Base-by-base conservation (phyloP, 352 stramenopile genomes). In the Pythium oligandrum region DNA sequence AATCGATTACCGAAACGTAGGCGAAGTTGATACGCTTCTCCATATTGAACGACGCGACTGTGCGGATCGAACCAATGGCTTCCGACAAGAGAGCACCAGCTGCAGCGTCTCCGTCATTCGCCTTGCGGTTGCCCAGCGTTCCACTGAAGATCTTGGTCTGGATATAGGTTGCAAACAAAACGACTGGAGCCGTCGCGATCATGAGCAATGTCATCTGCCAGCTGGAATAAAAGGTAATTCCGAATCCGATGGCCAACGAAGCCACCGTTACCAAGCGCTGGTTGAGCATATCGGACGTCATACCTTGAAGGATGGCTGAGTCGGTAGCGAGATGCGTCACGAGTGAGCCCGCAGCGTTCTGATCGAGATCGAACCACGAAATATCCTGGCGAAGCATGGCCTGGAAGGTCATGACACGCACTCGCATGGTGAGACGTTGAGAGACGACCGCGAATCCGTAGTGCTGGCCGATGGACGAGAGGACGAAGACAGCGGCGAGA, bases 171-270 rank as follows among this genome's bases (percentile, higher is more conserved):
- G 38, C 7, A 7, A 42, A 42, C 38, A 11, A 7, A 7, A 42
- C 7, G 38, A 42, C 38, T 11, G 38, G 38, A 11, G 11, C 7
- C 7, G 38, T 42, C 38, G 38, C 38, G 7, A 42, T 11, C 7
- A 11, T 42, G 7, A 11, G 7, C 38, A 42, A 11, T 11, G 38
- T 42, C 38, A 42, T 42, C 11, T 63, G 43, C 96, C 96, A 42
- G 38, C 38, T 42, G 11, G 7, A 42, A 11, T 42, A 42, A 11
- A 42, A 42, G 7, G 38, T 11, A 11, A 42, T 42, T 11, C 38
- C 11, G 7, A 42, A 42, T 11, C 38, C 38, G 11, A 42, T 42
- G 38, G 7, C 38, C 7, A 42, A 11, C 11, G 38, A 11, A 7
- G 38, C 11, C 7, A 42, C 38, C 7, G 7, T 42, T 7, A 42